Conservation (phyloP, 805 yeast genomes). For the Saturnispora kantuleensis region DNA sequence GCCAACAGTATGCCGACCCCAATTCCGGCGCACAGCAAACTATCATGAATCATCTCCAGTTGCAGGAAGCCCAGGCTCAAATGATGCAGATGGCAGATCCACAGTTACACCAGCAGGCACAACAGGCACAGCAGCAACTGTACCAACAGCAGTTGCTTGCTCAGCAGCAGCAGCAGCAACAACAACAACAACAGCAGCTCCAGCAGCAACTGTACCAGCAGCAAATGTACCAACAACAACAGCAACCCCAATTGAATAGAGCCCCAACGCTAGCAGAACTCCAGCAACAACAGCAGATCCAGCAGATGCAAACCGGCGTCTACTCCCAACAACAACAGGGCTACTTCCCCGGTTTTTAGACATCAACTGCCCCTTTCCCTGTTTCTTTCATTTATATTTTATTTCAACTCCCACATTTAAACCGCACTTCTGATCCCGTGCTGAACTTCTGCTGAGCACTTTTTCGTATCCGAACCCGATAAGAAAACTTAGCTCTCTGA, state of each 20-base stretch:
- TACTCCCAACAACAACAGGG: conserved; percentile 1
- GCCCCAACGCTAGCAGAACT: not conserved
- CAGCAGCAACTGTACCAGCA: conserved; percentile 7
- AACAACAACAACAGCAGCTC: conserved; percentile 7
- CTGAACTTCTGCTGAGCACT: no score
- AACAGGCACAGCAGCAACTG: conserved; percentile 27
- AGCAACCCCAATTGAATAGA: not conserved
- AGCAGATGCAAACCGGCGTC: conserved; percentile 3
- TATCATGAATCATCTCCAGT: conserved; percentile 18
- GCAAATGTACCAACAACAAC: conserved; percentile 10
- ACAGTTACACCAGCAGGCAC: conserved; percentile 16
- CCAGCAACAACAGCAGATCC: conserved; percentile 4
- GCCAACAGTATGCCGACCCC: conserved; percentile 52
- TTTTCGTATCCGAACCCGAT: no score
- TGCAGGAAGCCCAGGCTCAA: conserved; percentile 20
- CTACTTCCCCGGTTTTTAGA: conserved; percentile 5
- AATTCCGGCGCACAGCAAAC: conserved; percentile 22
- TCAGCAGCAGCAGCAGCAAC: conserved; percentile 17
- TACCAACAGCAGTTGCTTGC: conserved; percentile 13
- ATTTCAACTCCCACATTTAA: not conserved
- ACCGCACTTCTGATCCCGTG: not conserved
- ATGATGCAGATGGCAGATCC: conserved; percentile 20
- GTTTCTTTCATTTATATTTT: not conserved
- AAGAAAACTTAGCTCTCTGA: no score
- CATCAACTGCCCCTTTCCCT: not conserved